Evolutionary conservation across 441 rosid species (phyloP).

Genomic region (Theobroma grandiflorum): DNA sequence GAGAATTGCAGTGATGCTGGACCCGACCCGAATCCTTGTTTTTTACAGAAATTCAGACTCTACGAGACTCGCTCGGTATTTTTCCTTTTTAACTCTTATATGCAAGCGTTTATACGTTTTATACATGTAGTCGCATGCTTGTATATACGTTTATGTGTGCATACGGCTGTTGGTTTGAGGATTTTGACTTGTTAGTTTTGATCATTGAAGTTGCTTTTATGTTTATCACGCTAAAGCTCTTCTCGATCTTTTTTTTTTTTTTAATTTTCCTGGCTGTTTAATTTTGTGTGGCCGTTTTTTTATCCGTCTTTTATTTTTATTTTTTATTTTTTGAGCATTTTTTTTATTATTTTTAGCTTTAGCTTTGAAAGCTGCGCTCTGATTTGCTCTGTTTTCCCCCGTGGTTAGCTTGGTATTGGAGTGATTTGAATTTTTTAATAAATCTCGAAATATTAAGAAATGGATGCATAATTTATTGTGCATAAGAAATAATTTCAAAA

Average conservation of each 20-base stretch:
- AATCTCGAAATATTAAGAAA: not conserved
- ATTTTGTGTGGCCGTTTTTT: not conserved
- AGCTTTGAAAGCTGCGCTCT: constrained; percentile 8
- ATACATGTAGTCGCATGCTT: not conserved
- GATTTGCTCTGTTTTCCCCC: not conserved
- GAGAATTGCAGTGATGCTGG: constrained; percentile 38
- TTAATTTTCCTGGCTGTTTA: not conserved
- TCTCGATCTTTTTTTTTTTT: not conserved
- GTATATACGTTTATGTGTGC: not conserved
- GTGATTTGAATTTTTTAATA: not conserved
- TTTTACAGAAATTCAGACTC: constrained; percentile 68
- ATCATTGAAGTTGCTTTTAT: not conserved
- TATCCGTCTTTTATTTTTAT: not conserved
- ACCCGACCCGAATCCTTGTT: constrained; percentile 42
- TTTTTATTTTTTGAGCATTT: not conserved
- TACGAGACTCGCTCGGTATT: constrained; percentile 79
- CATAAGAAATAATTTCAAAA: not conserved
- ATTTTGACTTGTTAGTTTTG: not conserved
- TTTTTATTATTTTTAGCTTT: not conserved
- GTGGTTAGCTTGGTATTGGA: not conserved
- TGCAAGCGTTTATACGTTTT: not conserved
- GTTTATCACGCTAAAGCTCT: not conserved
- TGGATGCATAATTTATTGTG: constrained; percentile 1
- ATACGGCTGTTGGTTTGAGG: not conserved
- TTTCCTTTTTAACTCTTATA: not conserved